phyloP scores from a whole-genome alignment of 202 grass and related monocot species.

The Schoenoplectus tabernaemontani region DNA sequence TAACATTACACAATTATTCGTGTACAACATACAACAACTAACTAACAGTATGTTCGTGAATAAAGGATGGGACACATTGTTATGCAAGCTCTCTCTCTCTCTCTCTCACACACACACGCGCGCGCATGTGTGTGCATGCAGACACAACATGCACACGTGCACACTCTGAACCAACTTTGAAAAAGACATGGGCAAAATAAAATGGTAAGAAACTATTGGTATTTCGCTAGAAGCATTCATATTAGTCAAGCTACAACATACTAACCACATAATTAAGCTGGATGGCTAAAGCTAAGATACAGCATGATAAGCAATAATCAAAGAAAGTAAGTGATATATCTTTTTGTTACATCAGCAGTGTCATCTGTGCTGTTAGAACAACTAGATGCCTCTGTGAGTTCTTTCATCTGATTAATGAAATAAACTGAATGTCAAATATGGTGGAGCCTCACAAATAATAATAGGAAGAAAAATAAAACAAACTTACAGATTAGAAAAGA shows the following conservation, averaged over 20 bases:
- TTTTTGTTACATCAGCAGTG: conserved; percentile 48
- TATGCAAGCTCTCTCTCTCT: not conserved
- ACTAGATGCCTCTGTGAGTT: conserved; percentile 40
- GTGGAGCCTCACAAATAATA: not conserved
- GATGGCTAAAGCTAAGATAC: conserved; percentile 15
- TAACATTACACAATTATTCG: not conserved
- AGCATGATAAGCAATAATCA: conserved; percentile 22
- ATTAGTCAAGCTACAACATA: conserved; percentile 30
- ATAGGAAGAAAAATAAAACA: conserved; percentile 7
- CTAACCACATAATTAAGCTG: conserved; percentile 5
- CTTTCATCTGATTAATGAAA: conserved; percentile 41
- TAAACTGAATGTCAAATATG: not conserved
- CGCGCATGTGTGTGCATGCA: too few relatives aligned
- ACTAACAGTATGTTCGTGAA: not conserved
- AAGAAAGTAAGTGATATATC: conserved; percentile 5
- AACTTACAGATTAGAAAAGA: conserved; percentile 33
- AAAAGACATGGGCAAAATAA: not conserved
- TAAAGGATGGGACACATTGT: not conserved
- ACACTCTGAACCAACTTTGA: not conserved
- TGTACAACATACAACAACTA: not conserved
- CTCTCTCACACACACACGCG: not conserved
- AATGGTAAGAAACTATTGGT: conserved; percentile 17
- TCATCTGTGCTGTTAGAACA: conserved; percentile 68
- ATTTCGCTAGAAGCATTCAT: conserved; percentile 29
- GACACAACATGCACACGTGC: not conserved